These are phyloP conservation scores for Monoraphidium neglectum DNA, from an alignment of 139 green algal genomes.

Conservation along the genomic window DNA sequence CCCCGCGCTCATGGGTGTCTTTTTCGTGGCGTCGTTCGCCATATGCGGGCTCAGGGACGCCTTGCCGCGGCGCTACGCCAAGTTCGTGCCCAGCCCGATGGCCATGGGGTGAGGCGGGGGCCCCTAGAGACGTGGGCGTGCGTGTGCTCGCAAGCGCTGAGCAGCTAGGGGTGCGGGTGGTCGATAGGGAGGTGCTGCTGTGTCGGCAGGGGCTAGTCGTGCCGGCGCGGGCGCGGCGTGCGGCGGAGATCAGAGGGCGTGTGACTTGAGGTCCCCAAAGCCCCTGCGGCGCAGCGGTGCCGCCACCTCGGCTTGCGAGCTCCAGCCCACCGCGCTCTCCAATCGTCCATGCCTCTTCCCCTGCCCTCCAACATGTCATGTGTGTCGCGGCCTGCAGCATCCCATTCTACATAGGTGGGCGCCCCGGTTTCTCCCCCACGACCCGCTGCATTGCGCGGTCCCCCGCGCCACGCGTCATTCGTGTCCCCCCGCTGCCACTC, in stretches of 20 bases:
- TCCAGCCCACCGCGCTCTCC: no score
- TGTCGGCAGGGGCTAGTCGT: background rate
- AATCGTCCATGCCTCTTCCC: no score
- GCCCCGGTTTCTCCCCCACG: no score
- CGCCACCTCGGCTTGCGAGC: no score
- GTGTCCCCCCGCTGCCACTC: no score
- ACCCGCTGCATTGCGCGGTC: no score
- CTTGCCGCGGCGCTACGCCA: background rate
- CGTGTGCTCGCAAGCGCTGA: background rate
- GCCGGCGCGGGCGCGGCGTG: background rate
- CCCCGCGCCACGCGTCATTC: no score
- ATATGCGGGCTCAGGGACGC: background rate
- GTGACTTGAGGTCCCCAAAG: background rate
- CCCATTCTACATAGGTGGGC: no score
- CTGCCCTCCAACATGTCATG: no score
- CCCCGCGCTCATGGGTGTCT: background rate
- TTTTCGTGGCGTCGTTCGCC: conserved; percentile 1
- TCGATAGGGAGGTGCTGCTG: background rate
- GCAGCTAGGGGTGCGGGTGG: background rate
- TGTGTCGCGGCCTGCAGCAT: no score
- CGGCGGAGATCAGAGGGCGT: background rate
- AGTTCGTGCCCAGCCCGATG: conserved; percentile 13
- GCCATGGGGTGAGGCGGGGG: background rate
- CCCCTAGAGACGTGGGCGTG: background rate
- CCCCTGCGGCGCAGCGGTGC: no score